phyloP scores from a whole-genome alignment of 75 land plant genomes.

The Selaginella tamariscina region DNA sequence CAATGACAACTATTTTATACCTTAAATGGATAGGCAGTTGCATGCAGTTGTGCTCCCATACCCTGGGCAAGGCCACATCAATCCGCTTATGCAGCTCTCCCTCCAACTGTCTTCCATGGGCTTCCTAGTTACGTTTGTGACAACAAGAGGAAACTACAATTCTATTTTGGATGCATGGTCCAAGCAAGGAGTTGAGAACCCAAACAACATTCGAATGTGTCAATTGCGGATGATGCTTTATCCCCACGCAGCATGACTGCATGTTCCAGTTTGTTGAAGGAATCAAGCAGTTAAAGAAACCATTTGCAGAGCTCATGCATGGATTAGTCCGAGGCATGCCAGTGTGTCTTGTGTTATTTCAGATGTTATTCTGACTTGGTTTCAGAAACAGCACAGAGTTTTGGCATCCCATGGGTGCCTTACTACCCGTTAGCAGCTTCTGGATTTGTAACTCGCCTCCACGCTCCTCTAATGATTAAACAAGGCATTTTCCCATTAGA shows the following conservation, averaged over 20 bases:
- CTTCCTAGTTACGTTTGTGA: constrained; percentile 6
- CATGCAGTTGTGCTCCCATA: constrained; percentile 1
- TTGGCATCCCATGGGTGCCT: neutral
- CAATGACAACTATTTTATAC: no score
- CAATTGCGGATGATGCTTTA: neutral
- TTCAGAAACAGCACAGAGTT: neutral
- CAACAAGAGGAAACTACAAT: no score
- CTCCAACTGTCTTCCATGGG: neutral
- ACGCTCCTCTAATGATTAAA: neutral
- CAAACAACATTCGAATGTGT: neutral
- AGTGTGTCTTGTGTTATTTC: constrained; percentile 6
- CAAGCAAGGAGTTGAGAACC: no score
- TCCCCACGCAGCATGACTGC: neutral
- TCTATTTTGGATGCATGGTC: no score
- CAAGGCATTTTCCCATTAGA: neutral
- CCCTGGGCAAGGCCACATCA: constrained; percentile 8
- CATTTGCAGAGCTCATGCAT: neutral
- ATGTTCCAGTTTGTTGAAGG: neutral
- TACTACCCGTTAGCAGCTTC: neutral
- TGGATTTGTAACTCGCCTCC: neutral
- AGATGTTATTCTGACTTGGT: neutral
- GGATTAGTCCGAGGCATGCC: neutral
- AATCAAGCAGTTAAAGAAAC: neutral
- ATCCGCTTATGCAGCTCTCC: constrained; percentile 12
- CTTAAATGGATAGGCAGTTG: no score